Evolutionary conservation across 2,329 filamentous ascomycete genomes (phyloP), one percentile per base, ranked within the genome.

Genomic region (Hymenoscyphus scutula): DNA sequence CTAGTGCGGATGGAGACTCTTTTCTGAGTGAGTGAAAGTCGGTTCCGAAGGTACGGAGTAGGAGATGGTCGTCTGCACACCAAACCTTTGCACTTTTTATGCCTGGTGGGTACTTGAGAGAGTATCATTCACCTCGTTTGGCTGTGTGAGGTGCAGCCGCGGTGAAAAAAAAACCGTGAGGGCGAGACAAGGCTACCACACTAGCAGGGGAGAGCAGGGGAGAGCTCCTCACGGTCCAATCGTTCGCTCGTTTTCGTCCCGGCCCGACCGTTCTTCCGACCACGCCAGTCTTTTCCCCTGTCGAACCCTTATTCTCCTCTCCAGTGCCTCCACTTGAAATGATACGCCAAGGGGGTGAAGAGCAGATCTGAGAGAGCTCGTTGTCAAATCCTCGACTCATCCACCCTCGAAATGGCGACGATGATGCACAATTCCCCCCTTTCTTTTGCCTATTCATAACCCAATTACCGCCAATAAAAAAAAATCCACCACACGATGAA

Each of bases 61-160:
- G 11, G 25, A 7, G 25, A 30, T 27, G 27, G 53, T 15, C 53
- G 23, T 32, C 27, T 30, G 25, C 23, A 54, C 15, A n/a, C 13
- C 25, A 29, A 11, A 13, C 38, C 38, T 29, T 29, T 29, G n/a
- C 38, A 51, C 45, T 51, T 51, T 45, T 23, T 27, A 51, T 51
- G 45, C 45, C 11, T 23, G 45, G 45, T 51, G 45, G 45, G 45
- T 48, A 48, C 19, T 19, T 41, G 38, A 51, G 19, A 13, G 19
- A 51, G 45, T 51, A 25, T 51, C 45, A 51, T 51, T 25, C 19
- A 23, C 45, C 23, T 51, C 45, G 45, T 51, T 25, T 51, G 45
- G 45, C 19, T 48, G n/a, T 48, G n/a, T 23, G 41, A 19, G 6
- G 11, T 25, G n/a, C 41, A 23, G n/a, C 32, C 23, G 41, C 41